These are phyloP conservation scores for Penicillium rolfsii DNA, from an alignment of 2,329 filamentous ascomycete genomes.

Conservation along the genomic window DNA sequence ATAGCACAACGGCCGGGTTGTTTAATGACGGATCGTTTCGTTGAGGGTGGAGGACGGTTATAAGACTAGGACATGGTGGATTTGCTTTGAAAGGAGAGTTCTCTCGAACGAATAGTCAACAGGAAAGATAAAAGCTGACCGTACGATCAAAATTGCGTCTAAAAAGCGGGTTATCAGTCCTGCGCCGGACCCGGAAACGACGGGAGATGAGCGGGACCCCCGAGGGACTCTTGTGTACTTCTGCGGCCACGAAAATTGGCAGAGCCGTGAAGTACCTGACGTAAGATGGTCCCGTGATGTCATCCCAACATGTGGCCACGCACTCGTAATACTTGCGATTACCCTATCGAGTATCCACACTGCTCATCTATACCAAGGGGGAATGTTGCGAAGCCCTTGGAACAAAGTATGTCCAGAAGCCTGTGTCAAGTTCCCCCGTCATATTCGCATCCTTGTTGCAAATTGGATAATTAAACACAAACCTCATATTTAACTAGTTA, in stretches of 20 bases:
- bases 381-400: not conserved
- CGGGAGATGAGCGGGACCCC: constrained; percentile 7
- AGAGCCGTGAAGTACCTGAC: constrained; percentile 27
- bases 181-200: constrained; percentile 27
- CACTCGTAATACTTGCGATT: too few relatives aligned
- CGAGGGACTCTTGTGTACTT: constrained; percentile 17
- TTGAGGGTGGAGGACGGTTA: not conserved
- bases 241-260: constrained; percentile 20
- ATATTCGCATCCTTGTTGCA: not conserved
- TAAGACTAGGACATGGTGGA: constrained; percentile 9
- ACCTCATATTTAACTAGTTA: too few relatives aligned
- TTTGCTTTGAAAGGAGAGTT: not conserved
- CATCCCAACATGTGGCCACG: constrained; percentile 18
- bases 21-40: not conserved
- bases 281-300: constrained; percentile 32
- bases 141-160: not conserved
- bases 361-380: not conserved
- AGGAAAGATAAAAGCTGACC: not conserved
- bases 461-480: too few relatives aligned
- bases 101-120: not conserved
- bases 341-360: not conserved
- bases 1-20: not conserved
- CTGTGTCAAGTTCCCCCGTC: not conserved
- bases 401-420: not conserved
- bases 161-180: constrained; percentile 12